Conservation (phyloP, 2,329 filamentous ascomycete genomes). For the Diaporthe caulivora region DNA sequence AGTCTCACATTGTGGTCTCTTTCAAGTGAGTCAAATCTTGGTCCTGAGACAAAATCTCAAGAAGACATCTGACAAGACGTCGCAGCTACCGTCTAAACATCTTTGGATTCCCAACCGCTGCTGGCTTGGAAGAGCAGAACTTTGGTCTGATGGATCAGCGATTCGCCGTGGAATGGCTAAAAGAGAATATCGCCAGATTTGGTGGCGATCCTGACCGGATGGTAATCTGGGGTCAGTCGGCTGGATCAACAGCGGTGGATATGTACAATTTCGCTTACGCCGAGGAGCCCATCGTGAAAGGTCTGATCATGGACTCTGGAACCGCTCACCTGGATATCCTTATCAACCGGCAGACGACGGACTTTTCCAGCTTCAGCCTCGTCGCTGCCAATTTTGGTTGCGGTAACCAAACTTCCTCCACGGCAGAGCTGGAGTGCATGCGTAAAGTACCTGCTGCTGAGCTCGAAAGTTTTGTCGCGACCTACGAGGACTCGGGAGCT, state of each 20-base stretch:
- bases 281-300: conserved; percentile 56
- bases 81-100: conserved; percentile 48
- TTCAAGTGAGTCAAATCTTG: conserved; percentile 17
- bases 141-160: conserved; percentile 67
- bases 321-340: conserved; percentile 44
- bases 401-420: too few species aligned
- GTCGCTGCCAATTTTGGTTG: too few species aligned
- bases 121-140: conserved; percentile 52
- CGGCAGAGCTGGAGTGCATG: too few species aligned
- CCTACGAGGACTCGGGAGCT: too few species aligned
- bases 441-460: too few species aligned
- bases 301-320: conserved; percentile 54
- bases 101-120: conserved; percentile 49
- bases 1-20: conserved; percentile 45
- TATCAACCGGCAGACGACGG: conserved; percentile 8
- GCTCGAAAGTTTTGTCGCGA: too few species aligned
- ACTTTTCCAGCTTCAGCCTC: conserved; percentile 45
- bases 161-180: conserved; percentile 63
- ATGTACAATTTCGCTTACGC: conserved; percentile 57
- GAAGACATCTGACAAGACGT: background rate
- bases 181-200: conserved; percentile 62
- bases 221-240: conserved; percentile 62
- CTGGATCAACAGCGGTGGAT: conserved; percentile 55
- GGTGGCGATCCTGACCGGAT: conserved; percentile 61
- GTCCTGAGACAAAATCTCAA: too few species aligned